phyloP scores from a whole-genome alignment of 768 basidiomycete species.

The Pisolithus marmoratus region DNA sequence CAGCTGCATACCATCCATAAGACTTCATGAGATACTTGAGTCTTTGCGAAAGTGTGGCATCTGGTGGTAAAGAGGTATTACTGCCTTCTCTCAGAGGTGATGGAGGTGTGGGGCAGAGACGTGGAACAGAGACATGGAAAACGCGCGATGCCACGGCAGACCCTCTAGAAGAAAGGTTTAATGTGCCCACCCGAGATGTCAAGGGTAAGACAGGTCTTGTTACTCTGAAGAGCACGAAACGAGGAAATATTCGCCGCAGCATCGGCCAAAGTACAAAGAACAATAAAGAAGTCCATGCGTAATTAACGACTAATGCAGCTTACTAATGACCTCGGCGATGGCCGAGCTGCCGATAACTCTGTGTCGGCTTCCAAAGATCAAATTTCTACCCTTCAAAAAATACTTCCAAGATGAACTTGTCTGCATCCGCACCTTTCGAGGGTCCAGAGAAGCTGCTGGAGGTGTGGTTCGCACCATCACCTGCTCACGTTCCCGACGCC shows the following conservation, averaged over 20 bases:
- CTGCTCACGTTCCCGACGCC: slow-evolving; percentile 50
- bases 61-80: slow-evolving; percentile 33
- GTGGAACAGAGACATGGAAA: slow-evolving; percentile 45
- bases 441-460: slow-evolving; percentile 95
- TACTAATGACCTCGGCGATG: neutral
- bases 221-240: slow-evolving; percentile 42
- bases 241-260: slow-evolving; percentile 37
- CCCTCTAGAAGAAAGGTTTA: slow-evolving; percentile 24
- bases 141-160: slow-evolving; percentile 35
- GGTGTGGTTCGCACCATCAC: slow-evolving; percentile 91
- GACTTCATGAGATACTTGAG: slow-evolving; percentile 81
- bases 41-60: slow-evolving; percentile 59
- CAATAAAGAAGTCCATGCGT: neutral
- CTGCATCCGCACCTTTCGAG: slow-evolving; percentile 62
- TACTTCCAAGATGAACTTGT: neutral
- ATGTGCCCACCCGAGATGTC: slow-evolving; percentile 31
- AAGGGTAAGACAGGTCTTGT: slow-evolving; percentile 47
- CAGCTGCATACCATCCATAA: slow-evolving; percentile 95
- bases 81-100: slow-evolving; percentile 9
- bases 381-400: no score
- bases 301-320: no score
- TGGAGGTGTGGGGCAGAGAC: slow-evolving; percentile 31
- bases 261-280: no score
- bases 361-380: no score
- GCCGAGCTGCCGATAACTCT: neutral